phyloP scores from a whole-genome alignment of 1,139 yeast species.

The Blastobotrys capitulatus region DNA sequence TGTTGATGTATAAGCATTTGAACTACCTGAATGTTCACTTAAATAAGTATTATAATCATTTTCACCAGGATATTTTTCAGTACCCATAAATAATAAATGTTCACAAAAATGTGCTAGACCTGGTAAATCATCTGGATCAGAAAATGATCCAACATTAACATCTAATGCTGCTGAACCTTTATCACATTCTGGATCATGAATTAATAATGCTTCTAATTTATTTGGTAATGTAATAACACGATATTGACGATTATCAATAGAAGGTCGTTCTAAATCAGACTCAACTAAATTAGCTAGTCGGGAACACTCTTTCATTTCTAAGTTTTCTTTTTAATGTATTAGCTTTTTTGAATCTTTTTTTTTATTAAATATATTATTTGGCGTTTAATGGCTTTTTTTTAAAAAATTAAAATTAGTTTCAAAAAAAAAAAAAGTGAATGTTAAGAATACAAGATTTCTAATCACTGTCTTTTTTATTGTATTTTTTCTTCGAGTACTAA shows the following conservation, averaged over 20 bases:
- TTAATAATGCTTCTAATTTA: slow-evolving; percentile 65
- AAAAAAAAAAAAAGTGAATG: too few species aligned
- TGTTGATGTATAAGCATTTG: slow-evolving; percentile 84
- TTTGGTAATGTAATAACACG: slow-evolving; percentile 62
- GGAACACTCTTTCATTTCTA: slow-evolving; percentile 7
- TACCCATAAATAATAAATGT: slow-evolving; percentile 95
- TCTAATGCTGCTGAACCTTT: slow-evolving; percentile 91
- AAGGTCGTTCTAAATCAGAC: slow-evolving; percentile 30
- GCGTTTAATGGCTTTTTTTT: too few species aligned
- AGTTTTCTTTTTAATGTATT: too few species aligned
- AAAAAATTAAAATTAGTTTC: too few species aligned
- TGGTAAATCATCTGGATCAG: slow-evolving; percentile 66
- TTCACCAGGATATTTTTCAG: slow-evolving; percentile 83
- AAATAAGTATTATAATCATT: slow-evolving; percentile 79
- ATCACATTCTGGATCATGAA: slow-evolving; percentile 81
- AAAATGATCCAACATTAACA: slow-evolving; percentile 84
- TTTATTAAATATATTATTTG: too few species aligned
- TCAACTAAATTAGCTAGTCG: slow-evolving; percentile 15
- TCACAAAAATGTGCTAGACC: slow-evolving; percentile 98
- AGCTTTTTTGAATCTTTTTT: too few species aligned
- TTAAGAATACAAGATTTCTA: neutral
- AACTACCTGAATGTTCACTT: slow-evolving; percentile 60
- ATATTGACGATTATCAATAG: slow-evolving; percentile 65
- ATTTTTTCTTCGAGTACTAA: too few species aligned
- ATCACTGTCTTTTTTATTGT: too few species aligned